Evolutionary conservation across 1,284 basidiomycete genomes (phyloP).

Genomic region (Ceratobasidium theobromae): DNA sequence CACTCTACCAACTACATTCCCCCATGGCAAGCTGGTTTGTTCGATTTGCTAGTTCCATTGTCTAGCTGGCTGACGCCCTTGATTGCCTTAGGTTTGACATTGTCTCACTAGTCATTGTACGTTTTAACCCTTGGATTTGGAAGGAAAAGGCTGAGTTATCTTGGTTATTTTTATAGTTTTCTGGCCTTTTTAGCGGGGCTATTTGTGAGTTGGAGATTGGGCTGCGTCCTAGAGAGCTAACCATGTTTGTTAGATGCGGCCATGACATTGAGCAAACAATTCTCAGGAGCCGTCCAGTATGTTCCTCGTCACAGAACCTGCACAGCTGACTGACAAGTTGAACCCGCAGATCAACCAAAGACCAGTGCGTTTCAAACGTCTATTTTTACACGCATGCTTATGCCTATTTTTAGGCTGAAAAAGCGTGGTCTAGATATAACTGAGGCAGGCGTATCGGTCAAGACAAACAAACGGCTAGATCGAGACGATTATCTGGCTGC

Average conservation of each 20-base stretch:
- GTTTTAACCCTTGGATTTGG: not conserved
- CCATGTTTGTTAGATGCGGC: slow-evolving; percentile 6
- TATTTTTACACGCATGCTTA: not conserved
- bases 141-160: not conserved
- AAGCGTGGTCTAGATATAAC: slow-evolving; percentile 58
- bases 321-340: not conserved
- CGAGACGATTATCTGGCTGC: slow-evolving; percentile 67
- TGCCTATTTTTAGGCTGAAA: slow-evolving; percentile 50
- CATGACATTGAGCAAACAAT: slow-evolving; percentile 11
- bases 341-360: slow-evolving; percentile 6
- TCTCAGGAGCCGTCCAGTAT: slow-evolving; percentile 25
- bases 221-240: not conserved
- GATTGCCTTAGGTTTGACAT: slow-evolving; percentile 28
- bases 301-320: not conserved
- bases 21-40: slow-evolving; percentile 19
- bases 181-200: slow-evolving; percentile 11
- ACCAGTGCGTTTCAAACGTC: not conserved
- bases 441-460: slow-evolving; percentile 59
- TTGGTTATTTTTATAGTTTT: not conserved
- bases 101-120: slow-evolving; percentile 7
- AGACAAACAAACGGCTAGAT: slow-evolving; percentile 59
- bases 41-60: too few species aligned
- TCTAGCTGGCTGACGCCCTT: too few species aligned
- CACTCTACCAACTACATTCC: not conserved
- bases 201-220: not conserved